Evolutionary conservation across 495 filamentous ascomycete genomes (phyloP), one percentile per base, ranked within the genome.

Genomic region (Aspergillus nidulans): DNA sequence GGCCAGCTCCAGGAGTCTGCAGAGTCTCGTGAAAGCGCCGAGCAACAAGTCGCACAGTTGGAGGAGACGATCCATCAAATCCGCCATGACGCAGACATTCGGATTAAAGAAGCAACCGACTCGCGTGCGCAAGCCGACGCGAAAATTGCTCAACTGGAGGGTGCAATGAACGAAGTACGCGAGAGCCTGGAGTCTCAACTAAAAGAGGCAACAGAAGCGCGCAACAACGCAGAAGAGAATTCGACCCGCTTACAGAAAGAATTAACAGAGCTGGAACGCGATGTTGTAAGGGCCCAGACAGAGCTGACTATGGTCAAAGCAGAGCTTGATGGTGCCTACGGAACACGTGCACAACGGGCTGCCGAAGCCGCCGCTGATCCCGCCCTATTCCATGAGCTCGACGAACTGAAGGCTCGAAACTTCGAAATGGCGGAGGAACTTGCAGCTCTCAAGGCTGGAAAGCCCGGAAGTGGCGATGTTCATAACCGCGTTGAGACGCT

Each of bases 291-390:
- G 52, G 76, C 95, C 44, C 90, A 91, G 53, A 97, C 92, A 34
- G 94, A 97, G 64, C 76, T 95, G 53, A 92, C 92, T 43, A 83
- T 98, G 71, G 88, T 88, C 52, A 90, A 88, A 68, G 94, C 94
- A 5, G 94, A 98, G 74, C 86, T 97, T 30, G 94, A 98, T 63
- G 89, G 90, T 49, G 92, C 94, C 18, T 95, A 96, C 64, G 94
- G 90, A 24, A 82, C 82, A 9, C 77, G 89, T 51, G 81, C 85
- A 36, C 77, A 94, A 67, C 84, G 90, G 20, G 90, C 89, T 5
- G 88, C 88, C 0, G 86, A 90, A 64, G 84, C 81, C 15, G 85
- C 89, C 1, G 77, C 82, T 34, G 80, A 83, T 55, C 80, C 90
- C 4, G 80, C 80, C 32, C 78, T 90, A 44, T 79, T 80, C 53